Conservation (phyloP, 345 rosid genomes). For the Syzygium aromaticum region DNA sequence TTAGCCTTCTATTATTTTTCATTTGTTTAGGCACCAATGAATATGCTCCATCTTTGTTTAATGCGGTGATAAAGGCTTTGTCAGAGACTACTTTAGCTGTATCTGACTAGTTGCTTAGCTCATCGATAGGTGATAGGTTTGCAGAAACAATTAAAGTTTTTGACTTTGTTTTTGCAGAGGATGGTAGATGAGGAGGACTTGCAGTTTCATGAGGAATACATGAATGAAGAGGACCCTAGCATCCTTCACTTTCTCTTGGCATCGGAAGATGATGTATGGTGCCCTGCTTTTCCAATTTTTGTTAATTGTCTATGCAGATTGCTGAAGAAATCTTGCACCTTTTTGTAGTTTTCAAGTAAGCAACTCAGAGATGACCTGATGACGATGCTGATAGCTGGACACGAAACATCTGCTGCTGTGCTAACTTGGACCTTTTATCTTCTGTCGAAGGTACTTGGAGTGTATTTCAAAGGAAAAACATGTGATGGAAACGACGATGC, state of each 20-base stretch:
- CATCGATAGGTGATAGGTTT: neutral
- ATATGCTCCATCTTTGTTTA: neutral
- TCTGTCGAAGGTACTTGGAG: conserved; percentile 44
- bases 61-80: neutral
- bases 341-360: conserved; percentile 78
- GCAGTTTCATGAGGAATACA: conserved; percentile 82
- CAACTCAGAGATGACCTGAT: conserved; percentile 97
- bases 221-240: conserved; percentile 96
- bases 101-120: neutral
- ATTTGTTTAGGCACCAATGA: neutral
- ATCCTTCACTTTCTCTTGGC: conserved; percentile 94
- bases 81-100: neutral
- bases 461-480: neutral
- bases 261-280: conserved; percentile 83
- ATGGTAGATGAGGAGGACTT: conserved; percentile 94
- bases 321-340: conserved; percentile 2
- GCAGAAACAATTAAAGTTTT: neutral
- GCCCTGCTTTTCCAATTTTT: neutral
- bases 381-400: conserved; percentile 99
- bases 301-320: neutral
- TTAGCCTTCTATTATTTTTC: neutral
- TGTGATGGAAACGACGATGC: neutral
- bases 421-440: conserved; percentile 97
- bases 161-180: conserved; percentile 34
- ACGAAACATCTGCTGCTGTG: conserved; percentile 96